A percentile compares a stretch with the other conserved stretches of the same genome.
phyloP scores from a whole-genome alignment of 2,329 filamentous ascomycete genomes.

The Trematosphaeria pertusa region DNA sequence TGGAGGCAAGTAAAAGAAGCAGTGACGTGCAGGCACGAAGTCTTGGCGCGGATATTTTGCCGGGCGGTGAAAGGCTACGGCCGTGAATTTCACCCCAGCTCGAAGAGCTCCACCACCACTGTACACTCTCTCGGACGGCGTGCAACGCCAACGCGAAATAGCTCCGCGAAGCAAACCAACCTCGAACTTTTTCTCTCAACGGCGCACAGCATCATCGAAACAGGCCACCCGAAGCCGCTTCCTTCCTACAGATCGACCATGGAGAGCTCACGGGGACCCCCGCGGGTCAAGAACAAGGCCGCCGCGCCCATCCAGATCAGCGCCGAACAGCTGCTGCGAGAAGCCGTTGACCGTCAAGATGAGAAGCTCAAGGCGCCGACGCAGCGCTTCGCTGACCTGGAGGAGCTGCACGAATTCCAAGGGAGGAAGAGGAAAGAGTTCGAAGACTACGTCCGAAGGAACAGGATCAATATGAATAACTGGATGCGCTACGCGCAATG shows the following conservation, averaged over 20 bases:
- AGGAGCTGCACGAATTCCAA: constrained; percentile 97
- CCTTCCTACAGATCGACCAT: no score
- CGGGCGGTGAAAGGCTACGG: constrained; percentile 11
- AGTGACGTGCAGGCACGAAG: constrained; percentile 9
- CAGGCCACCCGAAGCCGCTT: not conserved
- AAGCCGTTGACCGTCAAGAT: constrained; percentile 97
- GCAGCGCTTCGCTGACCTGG: constrained; percentile 92
- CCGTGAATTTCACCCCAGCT: constrained; percentile 15
- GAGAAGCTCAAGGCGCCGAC: constrained; percentile 86
- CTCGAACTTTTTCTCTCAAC: no score
- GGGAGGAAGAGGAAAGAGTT: constrained; percentile 95
- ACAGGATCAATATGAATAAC: constrained; percentile 95
- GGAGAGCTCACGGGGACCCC: constrained; percentile 88
- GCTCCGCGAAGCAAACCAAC: not conserved
- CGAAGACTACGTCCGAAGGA: constrained; percentile 96
- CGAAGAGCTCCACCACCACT: constrained; percentile 10
- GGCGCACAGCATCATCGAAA: no score
- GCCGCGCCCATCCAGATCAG: constrained; percentile 84
- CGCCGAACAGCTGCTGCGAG: constrained; percentile 94
- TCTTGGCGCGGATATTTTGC: constrained; percentile 19
- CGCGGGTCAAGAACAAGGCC: constrained; percentile 98
- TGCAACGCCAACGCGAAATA: not conserved
- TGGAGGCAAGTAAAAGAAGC: not conserved
- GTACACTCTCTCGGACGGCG: constrained; percentile 2
- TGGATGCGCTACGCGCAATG: constrained; percentile 98